Percentiles rank a stretch among this genome's conserved stretches.
phyloP scores from a whole-genome alignment of 2,329 filamentous ascomycete species.

The Amauroascus niger region DNA sequence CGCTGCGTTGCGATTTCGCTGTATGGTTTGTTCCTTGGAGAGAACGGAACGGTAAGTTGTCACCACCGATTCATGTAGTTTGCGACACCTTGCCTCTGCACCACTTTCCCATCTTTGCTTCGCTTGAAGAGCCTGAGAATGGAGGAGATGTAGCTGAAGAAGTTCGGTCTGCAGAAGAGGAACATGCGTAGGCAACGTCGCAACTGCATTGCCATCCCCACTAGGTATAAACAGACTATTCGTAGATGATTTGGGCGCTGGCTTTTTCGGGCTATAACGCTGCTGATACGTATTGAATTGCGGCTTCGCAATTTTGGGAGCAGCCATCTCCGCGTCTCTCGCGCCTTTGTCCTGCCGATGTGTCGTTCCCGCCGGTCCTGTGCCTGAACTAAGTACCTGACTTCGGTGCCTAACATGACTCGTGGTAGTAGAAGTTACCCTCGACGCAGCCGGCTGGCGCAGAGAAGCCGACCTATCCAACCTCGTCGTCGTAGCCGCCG shows the following conservation, averaged over 20 bases:
- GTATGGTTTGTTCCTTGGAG: slow-evolving; percentile 27
- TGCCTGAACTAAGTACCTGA: slow-evolving; percentile 23
- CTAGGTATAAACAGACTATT: slow-evolving; percentile 14
- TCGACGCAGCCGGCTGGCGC: slow-evolving; percentile 26
- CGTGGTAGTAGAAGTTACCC: slow-evolving; percentile 14
- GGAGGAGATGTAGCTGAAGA: slow-evolving; percentile 35
- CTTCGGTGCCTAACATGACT: slow-evolving; percentile 31
- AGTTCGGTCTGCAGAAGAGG: slow-evolving; percentile 35
- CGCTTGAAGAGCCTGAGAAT: slow-evolving; percentile 25
- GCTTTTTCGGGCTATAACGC: slow-evolving; percentile 33
- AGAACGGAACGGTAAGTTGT: slow-evolving; percentile 27
- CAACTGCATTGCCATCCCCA: slow-evolving; percentile 19
- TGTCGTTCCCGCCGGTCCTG: slow-evolving; percentile 15
- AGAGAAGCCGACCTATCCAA: slow-evolving; percentile 31
- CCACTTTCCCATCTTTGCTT: slow-evolving; percentile 26
- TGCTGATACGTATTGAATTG: slow-evolving; percentile 33
- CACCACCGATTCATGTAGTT: slow-evolving; percentile 30
- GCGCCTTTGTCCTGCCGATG: slow-evolving; percentile 1
- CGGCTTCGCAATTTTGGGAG: slow-evolving; percentile 21
- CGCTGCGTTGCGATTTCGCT: slow-evolving; percentile 29
- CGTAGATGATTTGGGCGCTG: slow-evolving; percentile 20
- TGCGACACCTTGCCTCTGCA: slow-evolving; percentile 25
- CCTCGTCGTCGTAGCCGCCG: slow-evolving; percentile 26
- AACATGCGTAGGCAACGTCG: slow-evolving; percentile 29
- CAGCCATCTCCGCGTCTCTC: slow-evolving; percentile 7